Evolutionary conservation across 306 rosid genomes (phyloP).

Genomic region (Ochetophila trinervis): DNA sequence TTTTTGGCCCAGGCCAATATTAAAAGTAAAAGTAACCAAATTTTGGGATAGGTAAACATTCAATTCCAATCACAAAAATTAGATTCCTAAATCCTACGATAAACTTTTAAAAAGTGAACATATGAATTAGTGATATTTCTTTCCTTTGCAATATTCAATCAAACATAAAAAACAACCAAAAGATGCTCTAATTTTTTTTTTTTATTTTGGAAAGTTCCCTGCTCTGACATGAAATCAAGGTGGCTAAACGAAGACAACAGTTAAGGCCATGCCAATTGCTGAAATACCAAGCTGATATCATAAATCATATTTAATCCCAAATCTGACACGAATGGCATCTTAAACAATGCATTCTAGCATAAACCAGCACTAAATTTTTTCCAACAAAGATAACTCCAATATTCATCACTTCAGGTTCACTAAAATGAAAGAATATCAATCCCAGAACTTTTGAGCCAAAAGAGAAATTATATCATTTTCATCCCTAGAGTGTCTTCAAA

Average conservation of each 20-base stretch:
- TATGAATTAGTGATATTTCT: too few relatives aligned
- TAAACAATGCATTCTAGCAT: constrained; percentile 8
- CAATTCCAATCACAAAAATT: not conserved
- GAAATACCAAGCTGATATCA: not conserved
- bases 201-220: not conserved
- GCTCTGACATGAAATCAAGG: constrained; percentile 9
- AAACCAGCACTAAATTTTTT: not conserved
- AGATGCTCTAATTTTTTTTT: too few relatives aligned
- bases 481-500: not conserved
- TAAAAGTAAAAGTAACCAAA: not conserved
- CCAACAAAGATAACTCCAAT: not conserved
- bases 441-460: too few relatives aligned
- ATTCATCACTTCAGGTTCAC: constrained; percentile 11
- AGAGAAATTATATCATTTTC: constrained; percentile 1
- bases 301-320: constrained; percentile 11
- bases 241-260: constrained; percentile 8
- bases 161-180: not conserved
- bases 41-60: not conserved
- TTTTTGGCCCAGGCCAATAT: not conserved
- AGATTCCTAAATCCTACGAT: too few relatives aligned
- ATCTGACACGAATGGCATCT: not conserved
- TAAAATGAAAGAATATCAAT: not conserved
- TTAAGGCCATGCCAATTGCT: not conserved
- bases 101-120: not conserved
- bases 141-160: not conserved